These are phyloP conservation scores for Neurospora tetraspora DNA, from an alignment of 495 filamentous ascomycete species.

Conservation along the genomic window DNA sequence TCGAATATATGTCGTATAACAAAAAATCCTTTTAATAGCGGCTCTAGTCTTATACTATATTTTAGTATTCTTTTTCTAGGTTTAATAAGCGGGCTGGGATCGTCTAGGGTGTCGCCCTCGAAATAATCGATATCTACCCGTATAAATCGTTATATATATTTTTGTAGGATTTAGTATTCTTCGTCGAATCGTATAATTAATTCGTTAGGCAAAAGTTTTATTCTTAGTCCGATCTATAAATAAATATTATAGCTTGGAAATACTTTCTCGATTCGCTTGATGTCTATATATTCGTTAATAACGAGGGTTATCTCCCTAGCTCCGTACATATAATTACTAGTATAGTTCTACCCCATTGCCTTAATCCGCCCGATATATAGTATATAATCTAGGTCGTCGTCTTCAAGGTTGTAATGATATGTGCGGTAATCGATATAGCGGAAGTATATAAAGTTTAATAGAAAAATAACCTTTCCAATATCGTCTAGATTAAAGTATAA, in stretches of 20 bases:
- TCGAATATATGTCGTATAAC: neutral
- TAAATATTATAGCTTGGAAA: neutral
- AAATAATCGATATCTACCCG: neutral
- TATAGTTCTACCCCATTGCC: neutral
- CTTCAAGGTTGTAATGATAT: neutral
- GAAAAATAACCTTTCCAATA: neutral
- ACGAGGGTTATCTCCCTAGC: neutral
- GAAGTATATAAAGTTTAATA: neutral
- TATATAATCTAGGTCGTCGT: neutral
- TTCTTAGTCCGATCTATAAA: neutral
- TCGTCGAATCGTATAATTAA: neutral
- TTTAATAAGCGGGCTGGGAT: neutral
- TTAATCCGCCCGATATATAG: neutral
- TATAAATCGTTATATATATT: neutral
- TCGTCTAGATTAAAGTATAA: neutral
- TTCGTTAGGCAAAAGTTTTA: neutral
- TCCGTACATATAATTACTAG: neutral
- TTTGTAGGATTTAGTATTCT: neutral
- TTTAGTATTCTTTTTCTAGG: neutral
- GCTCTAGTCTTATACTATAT: neutral
- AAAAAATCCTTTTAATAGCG: neutral
- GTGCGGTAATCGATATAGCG: neutral
- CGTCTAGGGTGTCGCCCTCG: neutral
- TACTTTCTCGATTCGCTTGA: neutral
- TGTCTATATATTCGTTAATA: neutral